A percentile compares a stretch with the other conserved stretches of the same genome.
These are phyloP conservation scores for Hypocreales sp. DNA, from an alignment of 2,329 filamentous ascomycete genomes.

Conservation along the genomic window DNA sequence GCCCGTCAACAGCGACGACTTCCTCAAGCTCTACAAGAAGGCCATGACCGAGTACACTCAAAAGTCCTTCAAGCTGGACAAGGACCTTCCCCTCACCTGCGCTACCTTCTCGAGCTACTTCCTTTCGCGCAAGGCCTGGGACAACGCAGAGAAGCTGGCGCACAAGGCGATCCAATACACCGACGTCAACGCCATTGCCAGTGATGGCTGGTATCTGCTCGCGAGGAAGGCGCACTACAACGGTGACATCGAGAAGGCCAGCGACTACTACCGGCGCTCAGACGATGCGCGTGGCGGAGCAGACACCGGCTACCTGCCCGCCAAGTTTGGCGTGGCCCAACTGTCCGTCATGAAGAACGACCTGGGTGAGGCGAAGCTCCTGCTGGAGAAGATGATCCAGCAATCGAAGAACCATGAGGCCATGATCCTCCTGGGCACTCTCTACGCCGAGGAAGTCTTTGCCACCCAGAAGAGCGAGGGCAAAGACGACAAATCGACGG, in stretches of 20 bases:
- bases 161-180: constrained; percentile 91
- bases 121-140: constrained; percentile 62
- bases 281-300: constrained; percentile 83
- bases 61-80: constrained; percentile 85
- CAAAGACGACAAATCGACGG: constrained; percentile 75
- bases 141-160: constrained; percentile 72
- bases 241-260: constrained; percentile 58
- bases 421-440: constrained; percentile 77
- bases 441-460: constrained; percentile 93
- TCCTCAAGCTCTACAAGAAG: constrained; percentile 73
- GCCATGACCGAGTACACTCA: constrained; percentile 92
- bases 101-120: constrained; percentile 87
- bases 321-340: constrained; percentile 88
- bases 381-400: constrained; percentile 86
- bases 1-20: constrained; percentile 69
- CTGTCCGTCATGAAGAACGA: constrained; percentile 74
- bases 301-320: constrained; percentile 83
- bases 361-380: constrained; percentile 80
- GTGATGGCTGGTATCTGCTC: constrained; percentile 93
- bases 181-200: constrained; percentile 90
- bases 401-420: constrained; percentile 72
- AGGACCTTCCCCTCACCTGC: constrained; percentile 77
- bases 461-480: constrained; percentile 52
- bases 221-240: constrained; percentile 82
- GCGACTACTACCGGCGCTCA: constrained; percentile 75